Evolutionary conservation across 352 stramenopile species (phyloP), one percentile per base, ranked within the genome.

Genomic region (Phytopythium mirpurense): DNA sequence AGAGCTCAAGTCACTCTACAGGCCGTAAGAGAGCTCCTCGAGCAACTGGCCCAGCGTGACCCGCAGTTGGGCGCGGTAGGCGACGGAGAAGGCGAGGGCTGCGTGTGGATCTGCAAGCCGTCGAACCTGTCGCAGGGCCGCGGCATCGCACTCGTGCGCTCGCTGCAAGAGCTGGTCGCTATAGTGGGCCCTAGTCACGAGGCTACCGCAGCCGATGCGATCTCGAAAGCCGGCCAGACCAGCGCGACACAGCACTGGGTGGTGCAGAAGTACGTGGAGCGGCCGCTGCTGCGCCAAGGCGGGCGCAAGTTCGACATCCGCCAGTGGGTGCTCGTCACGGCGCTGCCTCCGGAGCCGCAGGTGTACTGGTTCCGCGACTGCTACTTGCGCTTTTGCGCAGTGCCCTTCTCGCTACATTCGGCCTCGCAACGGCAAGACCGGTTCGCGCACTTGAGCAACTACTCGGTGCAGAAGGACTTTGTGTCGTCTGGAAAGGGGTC

Each of bases 251-350:
- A 38, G 18, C 45, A 66, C 27, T 87, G 82, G 70, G 65, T 96
- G 18, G 78, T 93, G 14, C 86, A 96, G 57, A 92, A 94, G 59
- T 96, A 96, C 52, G 70, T 96, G 16, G 84, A 96, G 51, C 70
- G 72, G 10, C 86, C 85, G 24, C 56, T 94, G 31, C 54, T 89
- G 23, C 47, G 88, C 7, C 70, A 75, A 38, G 47, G 60, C 29
- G 66, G 63, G 0, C 71, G 68, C 43, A 96, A 95, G 59, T 95
- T 96, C 63, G 86, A 96, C 57, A 75, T 95, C 43, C 74, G 84
- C 6, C 86, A 94, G 63, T 96, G 86, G 86, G 77, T 93, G 21
- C 59, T 96, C 11, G 61, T 96, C 57, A 86, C 77, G 9, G 73
- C 65, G 10, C 61, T 87, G 12, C 53, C 73, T 27, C 83, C 86